Conservation (phyloP, 768 basidiomycete genomes). For the Amanita muscaria region DNA sequence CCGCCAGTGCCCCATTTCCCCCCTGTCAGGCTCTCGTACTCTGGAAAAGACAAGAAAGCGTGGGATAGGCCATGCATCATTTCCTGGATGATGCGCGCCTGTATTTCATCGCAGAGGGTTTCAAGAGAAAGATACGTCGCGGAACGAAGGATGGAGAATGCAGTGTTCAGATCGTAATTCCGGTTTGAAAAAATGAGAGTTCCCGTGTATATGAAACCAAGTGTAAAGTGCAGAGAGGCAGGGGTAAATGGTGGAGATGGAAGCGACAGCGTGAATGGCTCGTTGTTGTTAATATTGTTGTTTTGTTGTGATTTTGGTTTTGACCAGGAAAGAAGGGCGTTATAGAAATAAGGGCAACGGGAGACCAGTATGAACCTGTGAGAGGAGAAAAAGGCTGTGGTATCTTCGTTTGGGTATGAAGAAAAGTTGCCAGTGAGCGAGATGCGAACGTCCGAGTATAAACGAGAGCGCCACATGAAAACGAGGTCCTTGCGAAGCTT, state of each 20-base stretch:
- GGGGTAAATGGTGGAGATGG: slow-evolving; percentile 94
- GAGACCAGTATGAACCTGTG: slow-evolving; percentile 92
- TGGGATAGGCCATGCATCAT: slow-evolving; percentile 89
- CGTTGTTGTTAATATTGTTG: slow-evolving; percentile 26
- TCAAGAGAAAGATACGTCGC: slow-evolving; percentile 72
- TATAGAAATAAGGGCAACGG: slow-evolving; percentile 80
- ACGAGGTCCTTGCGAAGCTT: slow-evolving; percentile 90
- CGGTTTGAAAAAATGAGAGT: slow-evolving; percentile 90
- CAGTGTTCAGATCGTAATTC: slow-evolving; percentile 86
- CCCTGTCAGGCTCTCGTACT: slow-evolving; percentile 65
- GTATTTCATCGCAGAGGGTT: slow-evolving; percentile 69
- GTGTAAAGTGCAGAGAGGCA: slow-evolving; percentile 86
- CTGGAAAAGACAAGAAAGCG: slow-evolving; percentile 70
- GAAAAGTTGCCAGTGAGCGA: slow-evolving; percentile 64
- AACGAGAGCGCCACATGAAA: slow-evolving; percentile 92
- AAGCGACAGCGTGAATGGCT: slow-evolving; percentile 56
- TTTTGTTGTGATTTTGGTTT: slow-evolving; percentile 18
- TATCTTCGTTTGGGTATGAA: slow-evolving; percentile 52
- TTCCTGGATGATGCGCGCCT: slow-evolving; percentile 76
- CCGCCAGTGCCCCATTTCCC: slow-evolving; percentile 80
- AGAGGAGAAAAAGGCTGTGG: slow-evolving; percentile 80
- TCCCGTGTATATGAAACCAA: slow-evolving; percentile 93
- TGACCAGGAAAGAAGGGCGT: slow-evolving; percentile 65
- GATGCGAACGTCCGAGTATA: slow-evolving; percentile 89
- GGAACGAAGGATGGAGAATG: slow-evolving; percentile 81